Percentiles rank a stretch among this genome's conserved stretches.
These are phyloP conservation scores for Hypoxylon sp. DNA, from an alignment of 2,329 filamentous ascomycete genomes.

Conservation along the genomic window DNA sequence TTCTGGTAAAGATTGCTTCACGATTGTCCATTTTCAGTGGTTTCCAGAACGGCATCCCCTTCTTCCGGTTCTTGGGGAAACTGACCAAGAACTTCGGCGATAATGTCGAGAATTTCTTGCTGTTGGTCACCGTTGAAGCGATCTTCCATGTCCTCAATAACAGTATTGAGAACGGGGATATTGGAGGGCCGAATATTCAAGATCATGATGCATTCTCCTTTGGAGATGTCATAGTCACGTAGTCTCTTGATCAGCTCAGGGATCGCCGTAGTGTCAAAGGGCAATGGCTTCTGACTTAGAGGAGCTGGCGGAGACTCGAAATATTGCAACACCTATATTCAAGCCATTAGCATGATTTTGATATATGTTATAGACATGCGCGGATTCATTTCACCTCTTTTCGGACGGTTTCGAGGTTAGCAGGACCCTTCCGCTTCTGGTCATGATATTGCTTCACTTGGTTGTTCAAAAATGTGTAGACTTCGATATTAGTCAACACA, in stretches of 20 bases:
- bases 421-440: conserved; percentile 65
- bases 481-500: conserved; percentile 79
- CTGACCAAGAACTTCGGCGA: conserved; percentile 70
- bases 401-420: conserved; percentile 71
- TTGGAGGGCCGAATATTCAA: conserved; percentile 73
- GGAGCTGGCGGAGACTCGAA: conserved; percentile 68
- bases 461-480: conserved; percentile 73
- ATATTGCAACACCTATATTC: conserved; percentile 69
- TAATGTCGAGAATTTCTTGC: conserved; percentile 67
- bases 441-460: conserved; percentile 66
- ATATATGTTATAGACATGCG: background rate
- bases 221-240: conserved; percentile 71
- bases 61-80: conserved; percentile 57
- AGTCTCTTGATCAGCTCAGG: conserved; percentile 67
- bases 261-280: conserved; percentile 68
- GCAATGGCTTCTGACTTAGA: conserved; percentile 66
- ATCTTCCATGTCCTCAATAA: conserved; percentile 74
- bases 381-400: conserved; percentile 67
- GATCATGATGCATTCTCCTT: conserved; percentile 77
- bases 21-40: conserved; percentile 39
- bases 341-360: background rate
- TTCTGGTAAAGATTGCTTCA: background rate
- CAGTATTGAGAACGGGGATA: conserved; percentile 69
- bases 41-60: conserved; percentile 57
- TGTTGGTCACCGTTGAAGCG: conserved; percentile 72